Evolutionary conservation across 352 stramenopile species (phyloP), one percentile per base, ranked within the genome.

Genomic region (Pelagophyceae sp.): DNA sequence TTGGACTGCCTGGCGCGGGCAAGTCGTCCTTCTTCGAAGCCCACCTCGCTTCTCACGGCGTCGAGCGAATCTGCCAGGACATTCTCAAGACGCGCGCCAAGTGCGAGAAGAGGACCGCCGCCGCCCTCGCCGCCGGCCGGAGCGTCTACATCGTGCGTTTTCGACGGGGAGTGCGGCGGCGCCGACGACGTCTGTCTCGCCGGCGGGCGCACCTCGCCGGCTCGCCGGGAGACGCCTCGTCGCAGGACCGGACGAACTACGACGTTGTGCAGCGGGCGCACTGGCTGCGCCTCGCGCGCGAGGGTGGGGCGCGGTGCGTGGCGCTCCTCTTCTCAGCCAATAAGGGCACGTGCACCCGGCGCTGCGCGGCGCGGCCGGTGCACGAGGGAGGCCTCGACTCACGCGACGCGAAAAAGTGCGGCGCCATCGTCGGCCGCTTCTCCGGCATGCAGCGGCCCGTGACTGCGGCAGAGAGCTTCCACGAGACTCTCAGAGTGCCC

Each of bases 11-110:
- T 5, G 63, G 63, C 29, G 6, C 31, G 29, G 63, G 63, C 63
- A 72, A 72, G 63, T 72, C 63, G 63, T 45, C 63, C 6, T 72
- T 72, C 63, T 72, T 72, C 35, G 31, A 25, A 45, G 11, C 15
- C 5, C 35, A 72, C 63, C 63, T 72, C 63, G 63, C 6, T n/a
- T 5, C 63, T 5, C 63, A 5, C 63, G 63, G 63, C 31, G 31
- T 35, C 6, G 63, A 5, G 31, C 63, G 63, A 15, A 25, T 5
- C 63, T 72, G 63, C 63, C 63, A 72, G 63, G 63, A 72, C 35
- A 3, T 72, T 5, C 63, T 72, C 6, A 6, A 27, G 31, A n/a
- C 29, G 19, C 63, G 63, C 6, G 63, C 37, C 29, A 45, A 38
- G 35, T n/a, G n/a, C n/a, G n/a, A n/a, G n/a, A n/a, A n/a, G n/a